Conservation (phyloP, 2,329 filamentous ascomycete species). For the Pestalotiopsis sp. region DNA sequence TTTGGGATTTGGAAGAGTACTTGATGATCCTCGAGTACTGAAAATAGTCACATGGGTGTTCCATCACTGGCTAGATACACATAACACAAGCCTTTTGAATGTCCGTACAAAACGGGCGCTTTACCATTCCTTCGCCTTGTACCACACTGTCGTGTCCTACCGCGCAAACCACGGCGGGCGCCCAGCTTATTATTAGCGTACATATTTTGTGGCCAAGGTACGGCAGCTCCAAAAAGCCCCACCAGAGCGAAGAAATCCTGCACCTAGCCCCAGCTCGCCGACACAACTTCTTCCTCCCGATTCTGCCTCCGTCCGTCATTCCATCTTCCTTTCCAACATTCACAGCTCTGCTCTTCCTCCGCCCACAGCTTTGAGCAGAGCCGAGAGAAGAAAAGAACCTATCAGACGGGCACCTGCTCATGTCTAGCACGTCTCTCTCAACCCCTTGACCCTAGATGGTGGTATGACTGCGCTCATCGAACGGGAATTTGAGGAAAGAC, state of each 20-base stretch:
- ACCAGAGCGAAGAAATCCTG: slow-evolving; percentile 1
- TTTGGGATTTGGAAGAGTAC: too few species aligned
- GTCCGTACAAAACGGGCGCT: neutral
- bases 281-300: neutral
- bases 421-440: neutral
- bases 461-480: slow-evolving; percentile 23
- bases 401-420: neutral
- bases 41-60: neutral
- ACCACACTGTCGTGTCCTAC: neutral
- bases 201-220: neutral
- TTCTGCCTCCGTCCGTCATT: neutral
- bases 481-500: slow-evolving; percentile 20
- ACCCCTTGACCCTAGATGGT: neutral
- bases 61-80: too few species aligned
- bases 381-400: neutral
- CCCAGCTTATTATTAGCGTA: neutral
- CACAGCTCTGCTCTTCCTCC: slow-evolving; percentile 2
- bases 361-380: slow-evolving; percentile 3
- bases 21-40: neutral
- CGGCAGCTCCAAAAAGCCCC: neutral
- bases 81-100: neutral
- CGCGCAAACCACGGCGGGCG: neutral
- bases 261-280: neutral
- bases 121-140: neutral
- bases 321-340: neutral